Conservation (phyloP, 768 basidiomycete species). For the Boletus eberwhitei region DNA sequence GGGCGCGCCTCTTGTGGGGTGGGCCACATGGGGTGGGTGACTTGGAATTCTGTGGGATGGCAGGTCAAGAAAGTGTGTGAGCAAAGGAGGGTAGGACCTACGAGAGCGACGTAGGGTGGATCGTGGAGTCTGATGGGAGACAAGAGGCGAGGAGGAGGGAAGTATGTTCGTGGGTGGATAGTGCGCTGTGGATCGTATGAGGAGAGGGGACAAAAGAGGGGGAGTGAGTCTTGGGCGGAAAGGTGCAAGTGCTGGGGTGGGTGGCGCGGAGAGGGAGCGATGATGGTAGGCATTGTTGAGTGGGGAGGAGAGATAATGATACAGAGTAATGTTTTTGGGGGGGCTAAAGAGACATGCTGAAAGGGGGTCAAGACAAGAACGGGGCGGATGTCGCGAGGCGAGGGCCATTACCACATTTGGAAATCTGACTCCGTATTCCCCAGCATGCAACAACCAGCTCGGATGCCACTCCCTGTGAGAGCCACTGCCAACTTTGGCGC, state of each 20-base stretch:
- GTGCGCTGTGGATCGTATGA: constrained; percentile 20
- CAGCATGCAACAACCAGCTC: no score
- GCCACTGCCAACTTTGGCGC: no score
- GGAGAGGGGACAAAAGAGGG: constrained; percentile 3
- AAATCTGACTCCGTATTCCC: constrained; percentile 28
- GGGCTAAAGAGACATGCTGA: constrained; percentile 31
- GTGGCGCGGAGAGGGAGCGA: constrained; percentile 38
- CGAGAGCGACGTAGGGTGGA: constrained; percentile 18
- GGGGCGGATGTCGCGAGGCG: constrained; percentile 23
- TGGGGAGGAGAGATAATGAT: constrained; percentile 32
- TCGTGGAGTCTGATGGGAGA: constrained; percentile 39
- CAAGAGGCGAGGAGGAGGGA: constrained; percentile 34
- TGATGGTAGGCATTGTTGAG: constrained; percentile 39
- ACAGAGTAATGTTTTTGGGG: constrained; percentile 24
- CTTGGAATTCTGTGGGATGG: constrained; percentile 35
- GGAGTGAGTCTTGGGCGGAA: constrained; percentile 3
- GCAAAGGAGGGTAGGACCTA: constrained; percentile 7
- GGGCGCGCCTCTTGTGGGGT: constrained; percentile 36
- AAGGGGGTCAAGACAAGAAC: constrained; percentile 23
- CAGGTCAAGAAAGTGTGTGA: constrained; percentile 4
- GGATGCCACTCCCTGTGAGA: no score
- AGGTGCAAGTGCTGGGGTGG: constrained; percentile 20
- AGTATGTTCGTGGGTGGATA: constrained; percentile 15
- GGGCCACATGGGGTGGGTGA: constrained; percentile 37
- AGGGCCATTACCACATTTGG: constrained; percentile 21